Evolutionary conservation across 345 rosid species (phyloP), one percentile per base, ranked within the genome.

Genomic region (Linum trigynum): DNA sequence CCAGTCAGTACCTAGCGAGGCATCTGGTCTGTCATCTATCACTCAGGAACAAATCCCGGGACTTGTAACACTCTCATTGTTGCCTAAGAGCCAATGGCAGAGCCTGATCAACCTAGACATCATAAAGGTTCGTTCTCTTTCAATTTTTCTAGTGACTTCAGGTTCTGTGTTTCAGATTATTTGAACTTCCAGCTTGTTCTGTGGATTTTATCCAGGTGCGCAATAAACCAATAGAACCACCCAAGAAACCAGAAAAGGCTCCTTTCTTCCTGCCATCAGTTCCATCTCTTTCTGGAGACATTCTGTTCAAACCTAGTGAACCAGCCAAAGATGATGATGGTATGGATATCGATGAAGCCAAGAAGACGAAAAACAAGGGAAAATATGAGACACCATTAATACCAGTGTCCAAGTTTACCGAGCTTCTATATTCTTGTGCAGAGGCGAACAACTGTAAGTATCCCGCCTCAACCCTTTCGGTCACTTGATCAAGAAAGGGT

Each of bases 11-110:
- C 41, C 65, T 10, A 63, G 66, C 69, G 78, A 71, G 38, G 65
- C 70, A 71, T 72, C 66, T 37, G 74, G 64, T 63, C 76, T 70
- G 64, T 69, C 72, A 69, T 62, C 77, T 48, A 78, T 77, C 48
- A 70, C 39, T 65, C 72, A 80, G 64, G 92, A 48, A 48, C 53
- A 84, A 77, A 91, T 88, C 61, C 99, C 97, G 2, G 95, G 87
- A 67, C 91, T 91, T 66, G 96, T 91, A 65, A 94, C 96, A 53
- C 87, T 91, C 38, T 94, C 96, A 40, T 66, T 91, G 48, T 79
- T 94, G 82, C 97, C 96, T 32, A 94, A 87, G 74, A 87, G 90
- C 83, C 97, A 94, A 66, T 94, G 97, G 99, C 97, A 94, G 69
- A 81, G 95, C 75, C 77, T 91, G 86, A 80, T 94, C 78, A 94